Evolutionary conservation across 768 basidiomycete species (phyloP), one percentile per base, ranked within the genome.

Genomic region (Gautieria morchelliformis): DNA sequence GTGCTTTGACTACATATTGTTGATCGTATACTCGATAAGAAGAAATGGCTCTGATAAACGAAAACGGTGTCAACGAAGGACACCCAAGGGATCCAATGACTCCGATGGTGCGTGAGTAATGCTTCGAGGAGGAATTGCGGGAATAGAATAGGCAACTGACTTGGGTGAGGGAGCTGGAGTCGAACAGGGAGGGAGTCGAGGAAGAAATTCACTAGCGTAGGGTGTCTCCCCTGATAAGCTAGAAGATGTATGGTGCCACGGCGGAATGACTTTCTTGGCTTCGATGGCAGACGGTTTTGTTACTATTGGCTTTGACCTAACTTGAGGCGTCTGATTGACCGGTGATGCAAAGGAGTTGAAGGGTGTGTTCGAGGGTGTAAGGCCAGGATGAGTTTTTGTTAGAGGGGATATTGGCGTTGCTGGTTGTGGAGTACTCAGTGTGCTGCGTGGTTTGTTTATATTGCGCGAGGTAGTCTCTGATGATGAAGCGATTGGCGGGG

Each of bases 161-260:
- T 48, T 37, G 20, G 27, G 42, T 19, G 61, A 30, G 58, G 81
- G 75, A 30, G 80, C 73, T 50, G 37, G 39, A 17, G 33, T 40
- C 32, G 51, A 52, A 7, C 74, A 72, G 54, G 82, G 75, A 45
- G 83, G 79, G 14, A 73, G 66, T 35, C 78, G 75, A 20, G 82
- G 80, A 58, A 84, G 71, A 42, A 76, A 66, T 19, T 74, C 71
- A 20, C 75, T 64, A 11, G 73, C 67, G 45, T 77, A 63, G 52
- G 63, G 56, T 53, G 63, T 19, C 3, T 52, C 62, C 53, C 22
- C 56, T 32, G 69, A 62, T 65, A 83, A 83, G 57, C 67, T 71
- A 7, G 82, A 82, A 50, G 67, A 74, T 19, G 81, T 81, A 63
- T 80, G 71, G 59, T 79, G 79, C 81, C 81, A 83, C 15, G 83